phyloP scores from a whole-genome alignment of 2,329 filamentous ascomycete species.

The Cercospora sp. region DNA sequence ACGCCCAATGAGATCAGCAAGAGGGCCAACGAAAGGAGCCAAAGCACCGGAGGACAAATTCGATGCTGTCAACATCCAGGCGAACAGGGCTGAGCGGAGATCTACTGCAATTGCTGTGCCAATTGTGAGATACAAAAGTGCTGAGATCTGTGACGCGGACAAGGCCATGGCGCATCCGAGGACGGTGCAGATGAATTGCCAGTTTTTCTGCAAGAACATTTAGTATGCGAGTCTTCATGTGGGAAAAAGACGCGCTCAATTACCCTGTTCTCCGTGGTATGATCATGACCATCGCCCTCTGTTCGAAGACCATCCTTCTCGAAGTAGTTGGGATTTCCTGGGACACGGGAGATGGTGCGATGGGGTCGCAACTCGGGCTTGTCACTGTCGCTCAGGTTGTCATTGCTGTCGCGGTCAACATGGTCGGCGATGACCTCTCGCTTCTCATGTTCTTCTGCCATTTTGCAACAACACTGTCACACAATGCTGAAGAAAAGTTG shows the following conservation, averaged over 20 bases:
- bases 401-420: neutral
- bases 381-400: neutral
- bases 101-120: slow-evolving; percentile 1
- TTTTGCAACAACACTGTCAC: neutral
- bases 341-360: slow-evolving; percentile 2
- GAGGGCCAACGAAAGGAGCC: slow-evolving; percentile 1
- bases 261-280: neutral
- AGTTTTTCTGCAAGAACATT: neutral
- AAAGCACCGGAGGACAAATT: neutral
- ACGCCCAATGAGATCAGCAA: neutral
- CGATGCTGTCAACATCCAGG: slow-evolving; percentile 2
- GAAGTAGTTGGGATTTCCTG: slow-evolving; percentile 8
- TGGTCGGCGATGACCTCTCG: neutral
- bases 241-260: neutral
- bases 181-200: neutral
- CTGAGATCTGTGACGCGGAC: neutral
- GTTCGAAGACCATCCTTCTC: slow-evolving; percentile 1
- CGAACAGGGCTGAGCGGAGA: neutral
- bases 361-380: slow-evolving; percentile 3
- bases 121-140: neutral
- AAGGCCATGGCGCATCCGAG: neutral
- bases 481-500: neutral
- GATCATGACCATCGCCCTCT: slow-evolving; percentile 2
- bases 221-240: neutral
- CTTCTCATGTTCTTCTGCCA: neutral